These are phyloP conservation scores for Thecaphora thlaspeos DNA, from an alignment of 1,284 basidiomycete genomes.

Conservation along the genomic window DNA sequence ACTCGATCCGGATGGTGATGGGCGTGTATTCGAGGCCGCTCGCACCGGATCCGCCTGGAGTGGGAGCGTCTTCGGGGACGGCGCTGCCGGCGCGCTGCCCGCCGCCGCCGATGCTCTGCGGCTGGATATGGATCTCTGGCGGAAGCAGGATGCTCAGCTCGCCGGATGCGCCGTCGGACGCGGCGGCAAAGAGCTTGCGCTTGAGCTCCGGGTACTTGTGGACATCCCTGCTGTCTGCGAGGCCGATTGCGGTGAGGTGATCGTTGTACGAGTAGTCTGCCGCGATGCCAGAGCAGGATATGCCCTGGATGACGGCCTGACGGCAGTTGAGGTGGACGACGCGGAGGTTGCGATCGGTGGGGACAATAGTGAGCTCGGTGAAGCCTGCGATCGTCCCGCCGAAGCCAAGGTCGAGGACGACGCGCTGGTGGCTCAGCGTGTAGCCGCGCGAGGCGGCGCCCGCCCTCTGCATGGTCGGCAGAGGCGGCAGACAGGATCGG, in stretches of 20 bases:
- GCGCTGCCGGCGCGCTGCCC: slow-evolving; percentile 13
- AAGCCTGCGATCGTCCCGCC: slow-evolving; percentile 64
- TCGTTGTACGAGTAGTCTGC: slow-evolving; percentile 76
- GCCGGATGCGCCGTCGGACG: slow-evolving; percentile 86
- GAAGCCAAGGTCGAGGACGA: slow-evolving; percentile 84
- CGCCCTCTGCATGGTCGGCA: slow-evolving; percentile 2
- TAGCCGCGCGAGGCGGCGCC: slow-evolving; percentile 47
- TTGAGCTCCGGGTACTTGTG: slow-evolving; percentile 91
- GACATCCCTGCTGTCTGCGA: slow-evolving; percentile 69
- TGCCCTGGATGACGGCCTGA: slow-evolving; percentile 75
- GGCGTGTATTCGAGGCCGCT: slow-evolving; percentile 68
- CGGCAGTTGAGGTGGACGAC: slow-evolving; percentile 82
- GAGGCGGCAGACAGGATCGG: no score
- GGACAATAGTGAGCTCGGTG: slow-evolving; percentile 83
- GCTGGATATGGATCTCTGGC: slow-evolving; percentile 61
- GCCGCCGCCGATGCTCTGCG: slow-evolving; percentile 11
- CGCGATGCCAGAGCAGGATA: slow-evolving; percentile 63
- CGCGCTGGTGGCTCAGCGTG: slow-evolving; percentile 72
- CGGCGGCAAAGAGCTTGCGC: slow-evolving; percentile 82
- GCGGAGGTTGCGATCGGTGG: slow-evolving; percentile 71
- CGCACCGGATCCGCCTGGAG: slow-evolving; percentile 22
- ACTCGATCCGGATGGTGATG: slow-evolving; percentile 73
- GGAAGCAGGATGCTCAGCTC: slow-evolving; percentile 90
- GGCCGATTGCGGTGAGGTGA: slow-evolving; percentile 70
- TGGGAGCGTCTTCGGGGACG: slow-evolving; percentile 20